Conservation (phyloP, 768 basidiomycete species). For the Lactarius pseudohatsudake region DNA sequence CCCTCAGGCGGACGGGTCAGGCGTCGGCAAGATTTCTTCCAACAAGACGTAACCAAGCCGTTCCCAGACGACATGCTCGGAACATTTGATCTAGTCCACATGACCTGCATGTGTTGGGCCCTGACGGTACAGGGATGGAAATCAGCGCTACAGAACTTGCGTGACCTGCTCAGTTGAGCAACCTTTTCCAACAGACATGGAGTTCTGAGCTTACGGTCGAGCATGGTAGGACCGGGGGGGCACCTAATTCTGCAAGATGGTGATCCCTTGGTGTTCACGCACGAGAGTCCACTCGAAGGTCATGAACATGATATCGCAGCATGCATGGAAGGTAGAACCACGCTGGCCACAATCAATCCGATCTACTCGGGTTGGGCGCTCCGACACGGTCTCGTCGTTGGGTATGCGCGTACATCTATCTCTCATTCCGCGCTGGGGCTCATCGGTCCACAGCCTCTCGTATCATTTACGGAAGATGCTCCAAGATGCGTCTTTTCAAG, state of each 20-base stretch:
- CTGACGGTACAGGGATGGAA: constrained; percentile 9
- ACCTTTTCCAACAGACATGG: background rate
- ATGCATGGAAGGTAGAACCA: no score
- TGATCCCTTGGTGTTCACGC: background rate
- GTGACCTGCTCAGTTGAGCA: constrained; percentile 6
- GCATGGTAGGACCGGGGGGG: background rate
- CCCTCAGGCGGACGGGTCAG: background rate
- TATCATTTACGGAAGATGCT: background rate
- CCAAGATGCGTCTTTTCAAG: constrained; percentile 1
- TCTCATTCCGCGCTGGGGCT: no score
- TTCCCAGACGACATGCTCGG: constrained; percentile 10
- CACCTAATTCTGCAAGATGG: background rate
- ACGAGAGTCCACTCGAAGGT: background rate
- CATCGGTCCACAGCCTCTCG: background rate
- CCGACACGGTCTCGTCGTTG: no score
- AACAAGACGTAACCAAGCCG: constrained; percentile 8
- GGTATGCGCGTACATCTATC: no score
- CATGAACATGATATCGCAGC: background rate
- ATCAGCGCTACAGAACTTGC: constrained; percentile 1
- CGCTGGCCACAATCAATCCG: no score
- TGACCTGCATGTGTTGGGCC: background rate
- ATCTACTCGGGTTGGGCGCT: no score
- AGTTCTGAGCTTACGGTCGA: background rate
- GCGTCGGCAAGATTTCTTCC: constrained; percentile 1
- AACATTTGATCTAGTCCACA: constrained; percentile 15